Evolutionary conservation across 73 alveolate species (phyloP).

Genomic region (Paramecium biaurelia): DNA sequence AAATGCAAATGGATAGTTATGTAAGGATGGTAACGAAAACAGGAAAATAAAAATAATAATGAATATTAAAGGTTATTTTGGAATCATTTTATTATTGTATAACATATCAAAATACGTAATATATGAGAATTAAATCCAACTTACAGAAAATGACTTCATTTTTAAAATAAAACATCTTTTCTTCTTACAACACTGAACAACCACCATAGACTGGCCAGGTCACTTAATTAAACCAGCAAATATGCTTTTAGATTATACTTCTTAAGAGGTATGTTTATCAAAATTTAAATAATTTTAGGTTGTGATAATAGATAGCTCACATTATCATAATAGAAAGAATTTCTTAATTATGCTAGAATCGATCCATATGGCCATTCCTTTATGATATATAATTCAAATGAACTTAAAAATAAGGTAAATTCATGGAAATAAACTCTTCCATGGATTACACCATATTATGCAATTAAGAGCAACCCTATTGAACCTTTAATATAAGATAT

Average conservation of each 20-base stretch:
- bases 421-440: constrained; percentile 52
- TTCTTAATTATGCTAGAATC: constrained; percentile 33
- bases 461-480: constrained; percentile 64
- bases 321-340: neutral
- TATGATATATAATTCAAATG: constrained; percentile 52
- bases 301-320: constrained; percentile 1
- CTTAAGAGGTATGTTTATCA: neutral
- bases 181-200: constrained; percentile 9
- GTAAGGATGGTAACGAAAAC: neutral
- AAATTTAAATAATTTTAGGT: neutral
- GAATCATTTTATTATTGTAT: neutral
- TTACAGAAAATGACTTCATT: neutral
- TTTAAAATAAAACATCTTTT: constrained; percentile 13
- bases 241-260: constrained; percentile 6
- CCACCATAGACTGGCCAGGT: neutral
- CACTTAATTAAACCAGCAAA: neutral
- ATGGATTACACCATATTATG: constrained; percentile 60
- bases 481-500: constrained; percentile 49
- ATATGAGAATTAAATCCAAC: neutral
- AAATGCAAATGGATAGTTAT: constrained; percentile 1
- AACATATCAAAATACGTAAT: neutral
- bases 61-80: neutral
- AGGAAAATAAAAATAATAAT: neutral
- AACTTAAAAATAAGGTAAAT: neutral
- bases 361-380: constrained; percentile 60